These are phyloP conservation scores for Penicillium nucicola DNA, from an alignment of 495 filamentous ascomycete genomes.

Conservation along the genomic window DNA sequence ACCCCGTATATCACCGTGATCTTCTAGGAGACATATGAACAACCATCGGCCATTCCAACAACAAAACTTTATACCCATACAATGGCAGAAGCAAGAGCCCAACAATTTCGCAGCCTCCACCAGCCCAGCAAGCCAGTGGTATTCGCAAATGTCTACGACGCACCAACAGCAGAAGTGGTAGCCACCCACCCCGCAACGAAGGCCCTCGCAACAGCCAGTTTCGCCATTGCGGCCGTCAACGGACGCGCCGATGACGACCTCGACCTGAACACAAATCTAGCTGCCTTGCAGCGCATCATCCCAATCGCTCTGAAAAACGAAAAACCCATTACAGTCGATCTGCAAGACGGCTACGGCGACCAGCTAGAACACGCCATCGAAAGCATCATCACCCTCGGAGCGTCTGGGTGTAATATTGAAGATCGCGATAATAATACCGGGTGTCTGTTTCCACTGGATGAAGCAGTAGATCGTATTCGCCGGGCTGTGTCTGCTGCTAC, in stretches of 20 bases:
- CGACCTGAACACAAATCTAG: conserved; percentile 49
- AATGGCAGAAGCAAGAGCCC: too few relatives aligned
- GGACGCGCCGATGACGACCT: conserved; percentile 44
- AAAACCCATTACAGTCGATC: conserved; percentile 46
- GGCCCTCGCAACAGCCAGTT: conserved; percentile 54
- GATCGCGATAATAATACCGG: conserved; percentile 36
- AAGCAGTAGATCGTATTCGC: conserved; percentile 37
- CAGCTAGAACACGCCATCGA: conserved; percentile 32
- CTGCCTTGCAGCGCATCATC: conserved; percentile 46
- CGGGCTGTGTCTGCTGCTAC: conserved; percentile 27
- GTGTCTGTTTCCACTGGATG: conserved; percentile 26
- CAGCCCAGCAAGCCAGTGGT: conserved; percentile 43
- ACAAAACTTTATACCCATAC: too few relatives aligned
- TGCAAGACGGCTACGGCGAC: conserved; percentile 53
- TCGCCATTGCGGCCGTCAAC: conserved; percentile 41
- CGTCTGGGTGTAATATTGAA: conserved; percentile 51
- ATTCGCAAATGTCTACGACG: conserved; percentile 53
- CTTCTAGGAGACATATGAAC: too few relatives aligned
- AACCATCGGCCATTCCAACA: too few relatives aligned
- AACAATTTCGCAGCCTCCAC: conserved; percentile 39
- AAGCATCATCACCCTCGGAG: conserved; percentile 39
- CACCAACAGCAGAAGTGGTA: conserved; percentile 38
- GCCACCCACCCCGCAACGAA: conserved; percentile 35
- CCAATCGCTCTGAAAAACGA: neutral
- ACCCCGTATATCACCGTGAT: too few relatives aligned